A percentile compares a stretch with the other conserved stretches of the same genome.
Evolutionary conservation across 2,329 filamentous ascomycete species (phyloP).

Genomic region (Paramyrothecium roridum): DNA sequence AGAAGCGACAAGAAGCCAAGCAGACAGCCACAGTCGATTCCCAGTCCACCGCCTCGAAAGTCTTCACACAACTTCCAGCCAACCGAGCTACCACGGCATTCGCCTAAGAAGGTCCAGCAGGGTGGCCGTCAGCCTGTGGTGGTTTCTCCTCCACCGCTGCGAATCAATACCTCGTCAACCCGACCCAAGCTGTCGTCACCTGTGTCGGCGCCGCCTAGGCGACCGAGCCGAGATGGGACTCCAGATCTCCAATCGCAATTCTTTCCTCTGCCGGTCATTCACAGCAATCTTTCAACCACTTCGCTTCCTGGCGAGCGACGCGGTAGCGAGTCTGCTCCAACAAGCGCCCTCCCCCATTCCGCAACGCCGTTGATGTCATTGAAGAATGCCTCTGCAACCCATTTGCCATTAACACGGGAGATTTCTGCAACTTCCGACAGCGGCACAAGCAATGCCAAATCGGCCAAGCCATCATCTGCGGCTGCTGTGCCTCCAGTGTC

Average conservation of each 20-base stretch:
- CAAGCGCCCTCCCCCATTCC: constrained; percentile 30
- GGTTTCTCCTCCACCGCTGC: constrained; percentile 28
- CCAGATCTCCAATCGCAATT: constrained; percentile 57
- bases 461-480: neutral
- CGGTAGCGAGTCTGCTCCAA: constrained; percentile 34
- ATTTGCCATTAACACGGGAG: constrained; percentile 20
- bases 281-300: constrained; percentile 54
- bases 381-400: constrained; percentile 27
- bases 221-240: constrained; percentile 68
- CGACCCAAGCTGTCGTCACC: constrained; percentile 22
- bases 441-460: constrained; percentile 7
- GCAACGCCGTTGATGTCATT: constrained; percentile 19
- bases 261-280: constrained; percentile 54
- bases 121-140: constrained; percentile 21
- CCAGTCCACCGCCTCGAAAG: constrained; percentile 60
- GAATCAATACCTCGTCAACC: constrained; percentile 18
- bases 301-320: constrained; percentile 44
- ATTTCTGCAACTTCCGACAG: constrained; percentile 14
- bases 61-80: constrained; percentile 46
- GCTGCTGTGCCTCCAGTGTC: constrained; percentile 8
- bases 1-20: constrained; percentile 38
- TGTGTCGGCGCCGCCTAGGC: constrained; percentile 44
- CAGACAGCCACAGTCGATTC: constrained; percentile 43
- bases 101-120: constrained; percentile 32
- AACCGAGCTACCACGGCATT: constrained; percentile 33